These are phyloP conservation scores for Coemansia sp. DNA, from an alignment of 192 early-diverging fungal species.

Conservation along the genomic window DNA sequence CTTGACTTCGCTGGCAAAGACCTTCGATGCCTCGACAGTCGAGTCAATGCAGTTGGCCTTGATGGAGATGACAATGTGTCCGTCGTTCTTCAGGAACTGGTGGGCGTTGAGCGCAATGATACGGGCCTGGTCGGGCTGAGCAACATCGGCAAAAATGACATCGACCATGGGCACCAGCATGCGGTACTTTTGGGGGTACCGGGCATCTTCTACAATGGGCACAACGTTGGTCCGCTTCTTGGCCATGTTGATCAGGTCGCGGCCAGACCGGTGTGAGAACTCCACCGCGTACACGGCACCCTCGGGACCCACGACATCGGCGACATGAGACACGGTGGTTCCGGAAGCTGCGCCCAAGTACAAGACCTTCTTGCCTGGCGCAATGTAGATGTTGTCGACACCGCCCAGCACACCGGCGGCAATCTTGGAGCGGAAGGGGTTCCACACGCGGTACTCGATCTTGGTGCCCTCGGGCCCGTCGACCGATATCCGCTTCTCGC, in stretches of 20 bases:
- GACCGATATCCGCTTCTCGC: slow-evolving; percentile 96
- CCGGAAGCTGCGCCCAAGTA: slow-evolving; percentile 96
- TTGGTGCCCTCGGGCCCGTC: slow-evolving; percentile 95
- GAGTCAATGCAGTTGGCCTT: slow-evolving; percentile 99
- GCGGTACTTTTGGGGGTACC: slow-evolving; percentile 99
- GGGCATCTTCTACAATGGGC: slow-evolving; percentile 99
- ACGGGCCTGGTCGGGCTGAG: slow-evolving; percentile 99
- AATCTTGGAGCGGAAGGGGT: slow-evolving; percentile 98
- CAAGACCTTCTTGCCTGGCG: slow-evolving; percentile 93
- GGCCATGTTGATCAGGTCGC: slow-evolving; percentile 99
- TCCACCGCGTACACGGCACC: slow-evolving; percentile 99
- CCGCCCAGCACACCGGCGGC: slow-evolving; percentile 96
- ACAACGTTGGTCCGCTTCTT: slow-evolving; percentile 99
- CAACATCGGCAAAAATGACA: slow-evolving; percentile 98
- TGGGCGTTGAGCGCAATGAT: slow-evolving; percentile 97
- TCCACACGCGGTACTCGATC: slow-evolving; percentile 99
- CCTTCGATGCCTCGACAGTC: slow-evolving; percentile 92
- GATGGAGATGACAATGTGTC: slow-evolving; percentile 98
- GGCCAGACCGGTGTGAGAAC: slow-evolving; percentile 98
- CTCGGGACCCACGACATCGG: slow-evolving; percentile 93
- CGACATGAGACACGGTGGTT: slow-evolving; percentile 95
- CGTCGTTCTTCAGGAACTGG: slow-evolving; percentile 95
- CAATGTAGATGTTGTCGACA: slow-evolving; percentile 93
- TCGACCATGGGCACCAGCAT: slow-evolving; percentile 98
- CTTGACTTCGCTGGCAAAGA: slow-evolving; percentile 96